A percentile compares a stretch with the other conserved stretches of the same genome.
phyloP scores from a whole-genome alignment of 106 monocot genomes.

The Platanthera guangdongensis region DNA sequence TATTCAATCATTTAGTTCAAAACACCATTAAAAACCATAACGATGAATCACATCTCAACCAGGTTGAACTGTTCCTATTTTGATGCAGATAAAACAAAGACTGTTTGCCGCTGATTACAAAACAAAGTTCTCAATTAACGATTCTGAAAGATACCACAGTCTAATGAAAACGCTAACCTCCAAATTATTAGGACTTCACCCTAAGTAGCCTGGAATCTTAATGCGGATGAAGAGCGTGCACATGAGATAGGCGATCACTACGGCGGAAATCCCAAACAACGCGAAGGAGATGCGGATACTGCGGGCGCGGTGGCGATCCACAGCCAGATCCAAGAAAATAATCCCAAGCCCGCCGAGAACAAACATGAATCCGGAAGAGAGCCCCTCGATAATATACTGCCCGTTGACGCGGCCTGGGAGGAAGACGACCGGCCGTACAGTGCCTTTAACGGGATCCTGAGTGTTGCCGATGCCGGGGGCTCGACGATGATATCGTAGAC shows the following conservation, averaged over 20 bases:
- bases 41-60: neutral
- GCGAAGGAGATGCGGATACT: slow-evolving; percentile 69
- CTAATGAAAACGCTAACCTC: neutral
- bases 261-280: slow-evolving; percentile 53
- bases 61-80: neutral
- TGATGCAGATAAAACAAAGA: slow-evolving; percentile 2
- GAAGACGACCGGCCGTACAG: slow-evolving; percentile 82
- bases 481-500: slow-evolving; percentile 97
- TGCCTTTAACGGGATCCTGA: slow-evolving; percentile 59
- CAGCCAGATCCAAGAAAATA: slow-evolving; percentile 75
- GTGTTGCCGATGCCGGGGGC: slow-evolving; percentile 88
- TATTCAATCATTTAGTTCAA: neutral
- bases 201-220: slow-evolving; percentile 81
- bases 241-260: slow-evolving; percentile 71
- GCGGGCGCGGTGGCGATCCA: slow-evolving; percentile 53
- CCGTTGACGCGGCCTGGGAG: slow-evolving; percentile 84
- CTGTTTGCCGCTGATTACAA: neutral
- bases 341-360: slow-evolving; percentile 76
- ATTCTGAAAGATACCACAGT: neutral
- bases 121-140: neutral
- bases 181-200: slow-evolving; percentile 20
- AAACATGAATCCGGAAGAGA: slow-evolving; percentile 98
- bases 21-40: neutral
- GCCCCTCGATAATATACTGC: slow-evolving; percentile 96
- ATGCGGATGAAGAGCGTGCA: slow-evolving; percentile 89